These are phyloP conservation scores for Aspergillus olivimuriae DNA, from an alignment of 495 filamentous ascomycete genomes.

Conservation along the genomic window DNA sequence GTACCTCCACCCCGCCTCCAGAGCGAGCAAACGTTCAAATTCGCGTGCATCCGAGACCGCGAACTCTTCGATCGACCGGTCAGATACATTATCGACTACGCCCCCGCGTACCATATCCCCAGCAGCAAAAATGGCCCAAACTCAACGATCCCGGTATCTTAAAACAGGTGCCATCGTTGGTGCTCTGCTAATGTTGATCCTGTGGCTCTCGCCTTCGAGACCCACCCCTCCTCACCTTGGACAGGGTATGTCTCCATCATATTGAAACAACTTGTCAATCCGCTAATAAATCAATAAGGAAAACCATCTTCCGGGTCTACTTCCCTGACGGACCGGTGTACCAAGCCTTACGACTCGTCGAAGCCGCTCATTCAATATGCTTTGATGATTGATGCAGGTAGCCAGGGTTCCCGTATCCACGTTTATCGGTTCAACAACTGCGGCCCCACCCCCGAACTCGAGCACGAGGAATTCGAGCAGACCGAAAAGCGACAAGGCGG, in stretches of 20 bases:
- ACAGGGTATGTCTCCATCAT: constrained; percentile 32
- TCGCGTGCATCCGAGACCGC: constrained; percentile 23
- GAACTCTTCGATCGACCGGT: constrained; percentile 5
- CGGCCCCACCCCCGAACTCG: constrained; percentile 88
- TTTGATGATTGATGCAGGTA: constrained; percentile 97
- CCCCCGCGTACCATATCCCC: constrained; percentile 9
- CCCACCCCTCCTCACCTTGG: constrained; percentile 29
- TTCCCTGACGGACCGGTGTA: constrained; percentile 53
- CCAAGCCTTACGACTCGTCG: constrained; percentile 68
- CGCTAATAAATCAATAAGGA: too few species aligned
- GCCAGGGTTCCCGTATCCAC: constrained; percentile 95
- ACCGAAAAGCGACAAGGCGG: constrained; percentile 71
- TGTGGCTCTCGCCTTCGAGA: constrained; percentile 62
- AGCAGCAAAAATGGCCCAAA: constrained; percentile 54
- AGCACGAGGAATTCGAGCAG: constrained; percentile 85
- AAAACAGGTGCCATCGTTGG: constrained; percentile 77
- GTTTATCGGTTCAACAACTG: constrained; percentile 99
- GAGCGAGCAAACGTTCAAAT: constrained; percentile 28
- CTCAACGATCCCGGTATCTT: constrained; percentile 68
- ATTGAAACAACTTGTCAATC: too few species aligned
- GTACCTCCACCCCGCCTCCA: constrained; percentile 11
- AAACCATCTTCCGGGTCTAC: constrained; percentile 18
- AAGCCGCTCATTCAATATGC: constrained; percentile 97
- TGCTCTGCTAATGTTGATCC: constrained; percentile 66
- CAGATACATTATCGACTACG: constrained; percentile 9